Base-by-base conservation (phyloP, 1,284 basidiomycete species). In the Xerocomus minutiporus region DNA sequence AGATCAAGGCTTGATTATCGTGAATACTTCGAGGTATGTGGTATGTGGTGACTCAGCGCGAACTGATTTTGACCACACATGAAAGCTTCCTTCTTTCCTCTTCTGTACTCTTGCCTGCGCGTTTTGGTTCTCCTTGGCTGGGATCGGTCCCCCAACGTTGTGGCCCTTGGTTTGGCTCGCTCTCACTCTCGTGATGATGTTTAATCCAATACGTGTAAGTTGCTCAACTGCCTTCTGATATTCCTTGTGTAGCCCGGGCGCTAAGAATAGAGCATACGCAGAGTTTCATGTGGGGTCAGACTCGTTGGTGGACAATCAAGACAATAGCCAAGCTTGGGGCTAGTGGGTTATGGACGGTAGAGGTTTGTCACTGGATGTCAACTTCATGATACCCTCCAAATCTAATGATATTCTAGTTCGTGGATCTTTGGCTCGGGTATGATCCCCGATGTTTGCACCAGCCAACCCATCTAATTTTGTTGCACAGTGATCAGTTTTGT, bases 91-190 rank as follows among this genome's bases (percentile, higher is more conserved):
- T 0, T 77, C 86, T 12, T 76, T 94, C 55, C 69, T 96, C 17
- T 76, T 95, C 43, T 73, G 84, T n/a, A 79, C 87, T 0, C 79
- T 97, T 1, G 83, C 80, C 52, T 88, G 87, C 61, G 84, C 87
- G 40, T 93, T 96, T 67, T 94, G 86, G 84, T 75, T 97, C 42
- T 89, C 91, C 2, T 93, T 95, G 66, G 69, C 81, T 44, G 78
- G 77, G 5, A 74, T 88, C 13, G 86, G 83, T 2, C 63, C 72
- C 4, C 67, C 77, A 0, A 65, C 65, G 8, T 72, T 82, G 0
- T 98, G 94, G 91, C 93, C 93, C 0, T 71, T 93, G 5, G 77
- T 88, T 0, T 99, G 94, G 93, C 73, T 97, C 9, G 78, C 79
- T 0, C 76, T 93, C 50, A 71, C 79, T 1, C 61, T 74, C 3